Evolutionary conservation across 2,329 filamentous ascomycete species (phyloP).

Genomic region (Hypoxylon sp.): DNA sequence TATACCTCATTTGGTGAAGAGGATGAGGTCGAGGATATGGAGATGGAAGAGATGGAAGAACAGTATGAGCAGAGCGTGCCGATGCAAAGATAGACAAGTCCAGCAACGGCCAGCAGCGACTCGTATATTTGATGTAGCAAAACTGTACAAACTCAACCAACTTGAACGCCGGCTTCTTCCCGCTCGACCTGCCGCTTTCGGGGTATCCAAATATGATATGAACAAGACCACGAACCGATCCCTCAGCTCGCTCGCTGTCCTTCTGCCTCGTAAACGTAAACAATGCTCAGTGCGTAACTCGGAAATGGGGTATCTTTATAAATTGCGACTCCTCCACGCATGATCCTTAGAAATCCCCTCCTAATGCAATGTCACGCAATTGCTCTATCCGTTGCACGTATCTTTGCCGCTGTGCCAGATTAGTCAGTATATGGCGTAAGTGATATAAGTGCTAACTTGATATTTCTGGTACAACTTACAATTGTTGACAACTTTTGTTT

Average conservation of each 20-base stretch:
- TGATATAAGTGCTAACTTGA: too few species aligned
- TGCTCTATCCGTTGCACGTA: slow-evolving; percentile 38
- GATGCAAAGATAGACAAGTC: neutral
- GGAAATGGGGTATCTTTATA: slow-evolving; percentile 22
- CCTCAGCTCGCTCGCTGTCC: neutral
- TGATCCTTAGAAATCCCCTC: slow-evolving; percentile 9
- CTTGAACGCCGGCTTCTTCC: slow-evolving; percentile 23
- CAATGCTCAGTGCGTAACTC: slow-evolving; percentile 3
- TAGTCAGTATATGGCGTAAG: too few species aligned
- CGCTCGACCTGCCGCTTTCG: slow-evolving; percentile 9
- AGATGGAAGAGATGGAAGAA: slow-evolving; percentile 21
- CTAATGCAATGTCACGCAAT: slow-evolving; percentile 20
- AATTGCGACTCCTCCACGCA: slow-evolving; percentile 14
- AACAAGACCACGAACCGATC: slow-evolving; percentile 3
- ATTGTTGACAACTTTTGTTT: slow-evolving; percentile 35
- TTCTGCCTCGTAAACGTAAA: slow-evolving; percentile 1
- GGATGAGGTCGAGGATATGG: slow-evolving; percentile 21
- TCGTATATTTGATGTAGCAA: slow-evolving; percentile 38
- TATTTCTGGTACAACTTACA: slow-evolving; percentile 26
- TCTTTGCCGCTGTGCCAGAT: slow-evolving; percentile 34
- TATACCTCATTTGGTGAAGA: slow-evolving; percentile 41
- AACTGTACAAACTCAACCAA: slow-evolving; percentile 39
- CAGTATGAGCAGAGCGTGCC: slow-evolving; percentile 1
- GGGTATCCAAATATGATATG: slow-evolving; percentile 3
- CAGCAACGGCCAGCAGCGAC: neutral